phyloP scores from a whole-genome alignment of 2,329 filamentous ascomycete species.

The Boeremia exigua region DNA sequence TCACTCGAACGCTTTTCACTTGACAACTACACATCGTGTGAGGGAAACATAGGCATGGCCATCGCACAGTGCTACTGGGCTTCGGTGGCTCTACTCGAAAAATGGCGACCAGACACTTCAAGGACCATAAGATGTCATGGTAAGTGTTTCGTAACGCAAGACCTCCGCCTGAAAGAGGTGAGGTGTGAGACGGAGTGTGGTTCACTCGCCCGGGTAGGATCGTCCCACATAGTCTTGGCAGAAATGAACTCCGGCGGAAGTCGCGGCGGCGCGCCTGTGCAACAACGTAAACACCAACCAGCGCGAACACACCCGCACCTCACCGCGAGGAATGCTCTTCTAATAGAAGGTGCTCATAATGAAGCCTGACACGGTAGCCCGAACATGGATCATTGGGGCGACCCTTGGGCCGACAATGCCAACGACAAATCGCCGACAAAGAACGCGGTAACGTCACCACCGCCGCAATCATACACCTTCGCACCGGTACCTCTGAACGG shows the following conservation, averaged over 20 bases:
- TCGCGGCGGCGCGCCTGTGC: constrained; percentile 1
- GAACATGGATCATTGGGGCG: constrained; percentile 51
- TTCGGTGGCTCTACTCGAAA: no score
- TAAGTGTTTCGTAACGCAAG: neutral
- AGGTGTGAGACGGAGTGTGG: constrained; percentile 1
- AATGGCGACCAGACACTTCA: no score
- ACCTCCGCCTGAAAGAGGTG: neutral
- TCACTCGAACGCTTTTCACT: no score
- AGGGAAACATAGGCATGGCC: no score
- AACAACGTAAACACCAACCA: constrained; percentile 8
- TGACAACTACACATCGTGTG: no score
- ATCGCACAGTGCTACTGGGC: no score
- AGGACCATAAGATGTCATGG: no score
- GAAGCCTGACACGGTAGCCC: constrained; percentile 37
- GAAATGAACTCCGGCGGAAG: neutral
- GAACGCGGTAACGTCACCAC: constrained; percentile 30
- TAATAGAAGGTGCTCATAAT: constrained; percentile 43
- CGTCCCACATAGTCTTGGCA: constrained; percentile 3
- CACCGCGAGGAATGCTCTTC: constrained; percentile 36
- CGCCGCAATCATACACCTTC: constrained; percentile 19
- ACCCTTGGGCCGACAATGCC: constrained; percentile 50
- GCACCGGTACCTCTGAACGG: constrained; percentile 34
- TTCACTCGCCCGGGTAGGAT: neutral
- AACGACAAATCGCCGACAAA: constrained; percentile 31
- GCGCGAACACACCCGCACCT: constrained; percentile 1